Conservation (phyloP, 805 yeast genomes). For the Lachancea lanzarotensis region DNA sequence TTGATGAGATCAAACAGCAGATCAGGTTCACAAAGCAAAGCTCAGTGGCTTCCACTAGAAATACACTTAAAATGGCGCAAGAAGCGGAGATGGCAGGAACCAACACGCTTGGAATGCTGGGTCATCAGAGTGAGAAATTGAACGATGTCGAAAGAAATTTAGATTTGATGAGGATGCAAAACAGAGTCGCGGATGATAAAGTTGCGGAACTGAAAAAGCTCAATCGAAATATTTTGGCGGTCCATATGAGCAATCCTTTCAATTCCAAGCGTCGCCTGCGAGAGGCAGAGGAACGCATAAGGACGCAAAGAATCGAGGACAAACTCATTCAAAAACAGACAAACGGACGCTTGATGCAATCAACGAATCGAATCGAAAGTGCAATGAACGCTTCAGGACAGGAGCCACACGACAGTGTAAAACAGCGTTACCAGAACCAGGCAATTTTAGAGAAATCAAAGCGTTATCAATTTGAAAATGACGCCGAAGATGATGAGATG, state of each 20-base stretch:
- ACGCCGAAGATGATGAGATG: constrained; percentile 87
- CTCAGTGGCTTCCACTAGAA: constrained; percentile 77
- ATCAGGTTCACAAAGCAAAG: constrained; percentile 80
- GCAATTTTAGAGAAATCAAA: constrained; percentile 45
- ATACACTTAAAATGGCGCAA: constrained; percentile 64
- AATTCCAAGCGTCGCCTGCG: constrained; percentile 69
- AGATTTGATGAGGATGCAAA: constrained; percentile 73
- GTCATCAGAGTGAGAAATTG: constrained; percentile 85
- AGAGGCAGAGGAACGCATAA: constrained; percentile 65
- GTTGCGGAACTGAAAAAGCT: constrained; percentile 72
- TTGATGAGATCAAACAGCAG: constrained; percentile 77
- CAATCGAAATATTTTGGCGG: constrained; percentile 75
- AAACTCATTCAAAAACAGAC: constrained; percentile 57
- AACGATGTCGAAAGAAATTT: constrained; percentile 74
- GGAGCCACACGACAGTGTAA: constrained; percentile 25
- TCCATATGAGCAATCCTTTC: constrained; percentile 81
- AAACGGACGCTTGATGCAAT: constrained; percentile 50
- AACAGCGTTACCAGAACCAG: constrained; percentile 35
- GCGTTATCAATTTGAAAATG: constrained; percentile 78
- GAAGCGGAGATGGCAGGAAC: constrained; percentile 69
- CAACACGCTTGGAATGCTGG: constrained; percentile 85
- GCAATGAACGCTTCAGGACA: constrained; percentile 43
- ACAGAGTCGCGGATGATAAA: constrained; percentile 73
- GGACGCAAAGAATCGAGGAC: constrained; percentile 54
- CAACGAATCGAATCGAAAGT: constrained; percentile 61